Evolutionary conservation across 1,139 yeast genomes (phyloP), one percentile per base, ranked within the genome.

Genomic region (Blastobotrys arbuscula): DNA sequence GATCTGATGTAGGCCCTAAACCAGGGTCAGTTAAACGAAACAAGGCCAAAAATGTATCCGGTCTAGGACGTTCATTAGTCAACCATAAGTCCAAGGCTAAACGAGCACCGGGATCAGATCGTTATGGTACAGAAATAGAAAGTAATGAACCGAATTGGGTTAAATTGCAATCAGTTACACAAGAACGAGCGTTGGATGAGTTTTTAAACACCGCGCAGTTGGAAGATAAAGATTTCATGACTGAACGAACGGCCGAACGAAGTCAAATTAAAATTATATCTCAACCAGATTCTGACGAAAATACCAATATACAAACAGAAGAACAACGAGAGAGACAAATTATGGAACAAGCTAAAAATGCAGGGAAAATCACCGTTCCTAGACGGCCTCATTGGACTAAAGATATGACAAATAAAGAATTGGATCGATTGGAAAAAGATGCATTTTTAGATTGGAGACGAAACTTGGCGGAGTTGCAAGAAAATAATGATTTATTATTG

Each of bases 361-460:
- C 83, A 54, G 82, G 82, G 53, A 83, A 82, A 60, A 76, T 94
- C 61, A 89, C 86, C n/a, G 92, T 94, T 47, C 99, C 99, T 35
- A 79, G 96, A 66, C 77, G 98, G 65, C 99, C 99, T 7, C 62
- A 70, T 46, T 94, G 99, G 99, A 76, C 71, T 50, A 50, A 53
- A 10, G 72, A 66, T 2, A 92, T 84, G 70, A 82, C 92, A 44
- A 81, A 82, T 54, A 73, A 76, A 39, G 88, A 89, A 68, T 77
- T 94, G 45, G 96, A 90, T 57, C 77, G 95, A 63, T 81, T 81
- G 59, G 99, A 94, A 68, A 88, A 85, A 61, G 85, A 88, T 57
- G 84, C 97, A 1, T 94, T 94, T 62, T 75, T 94, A 61, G 83
- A 84, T 30, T 94, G 98, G 99, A 79, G 98, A 71, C 77, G 97